Evolutionary conservation across 805 yeast genomes (phyloP).

Genomic region (Saturnispora ahearnii): DNA sequence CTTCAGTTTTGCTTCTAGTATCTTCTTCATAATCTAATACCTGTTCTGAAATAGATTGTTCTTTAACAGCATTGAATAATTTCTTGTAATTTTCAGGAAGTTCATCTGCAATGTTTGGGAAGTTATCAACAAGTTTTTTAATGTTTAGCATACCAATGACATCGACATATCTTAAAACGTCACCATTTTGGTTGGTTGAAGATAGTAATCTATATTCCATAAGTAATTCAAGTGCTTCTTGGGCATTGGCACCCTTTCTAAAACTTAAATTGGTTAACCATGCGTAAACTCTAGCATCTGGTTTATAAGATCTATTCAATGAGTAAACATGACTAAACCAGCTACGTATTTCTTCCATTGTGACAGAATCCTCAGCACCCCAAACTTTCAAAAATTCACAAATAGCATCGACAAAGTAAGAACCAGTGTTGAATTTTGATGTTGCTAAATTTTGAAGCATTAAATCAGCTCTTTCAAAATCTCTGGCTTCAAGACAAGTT

Average conservation of each 20-base stretch:
- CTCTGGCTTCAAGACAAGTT: conserved; percentile 60
- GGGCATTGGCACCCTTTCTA: conserved; percentile 16
- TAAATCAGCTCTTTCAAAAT: conserved; percentile 60
- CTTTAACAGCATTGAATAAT: conserved; percentile 16
- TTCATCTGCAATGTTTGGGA: conserved; percentile 19
- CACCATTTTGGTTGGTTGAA: conserved; percentile 23
- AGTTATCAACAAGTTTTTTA: conserved; percentile 28
- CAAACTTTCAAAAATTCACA: conserved; percentile 48
- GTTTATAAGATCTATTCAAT: conserved; percentile 11
- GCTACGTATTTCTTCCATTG: conserved; percentile 15
- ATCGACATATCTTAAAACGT: conserved; percentile 36
- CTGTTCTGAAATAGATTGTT: neutral
- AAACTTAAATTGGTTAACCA: conserved; percentile 23
- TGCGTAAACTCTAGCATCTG: conserved; percentile 24
- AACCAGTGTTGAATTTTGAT: conserved; percentile 15
- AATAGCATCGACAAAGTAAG: conserved; percentile 53
- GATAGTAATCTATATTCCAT: conserved; percentile 12
- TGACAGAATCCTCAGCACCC: conserved; percentile 24
- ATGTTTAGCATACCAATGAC: conserved; percentile 37
- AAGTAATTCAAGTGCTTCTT: conserved; percentile 13
- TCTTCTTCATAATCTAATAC: neutral
- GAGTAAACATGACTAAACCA: conserved; percentile 22
- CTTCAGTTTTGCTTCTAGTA: neutral
- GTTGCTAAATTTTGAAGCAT: conserved; percentile 51
- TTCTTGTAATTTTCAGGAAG: conserved; percentile 21